Conservation (phyloP, 1,284 basidiomycete genomes). For the Chalciporus sp. region DNA sequence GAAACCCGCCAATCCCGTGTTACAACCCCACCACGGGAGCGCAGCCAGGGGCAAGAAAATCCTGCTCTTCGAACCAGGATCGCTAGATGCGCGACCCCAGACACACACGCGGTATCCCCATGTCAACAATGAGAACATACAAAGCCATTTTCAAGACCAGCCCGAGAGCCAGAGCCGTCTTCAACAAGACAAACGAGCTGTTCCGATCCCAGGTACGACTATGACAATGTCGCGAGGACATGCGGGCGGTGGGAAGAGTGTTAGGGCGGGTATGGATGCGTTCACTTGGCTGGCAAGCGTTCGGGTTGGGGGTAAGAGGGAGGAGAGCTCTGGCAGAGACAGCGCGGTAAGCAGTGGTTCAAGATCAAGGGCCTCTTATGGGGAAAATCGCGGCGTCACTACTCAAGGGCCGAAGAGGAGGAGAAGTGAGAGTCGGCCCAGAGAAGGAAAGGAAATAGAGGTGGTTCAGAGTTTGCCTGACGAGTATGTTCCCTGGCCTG, state of each 20-base stretch:
- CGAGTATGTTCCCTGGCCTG: constrained; percentile 53
- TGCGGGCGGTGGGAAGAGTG: constrained; percentile 56
- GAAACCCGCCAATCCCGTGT: constrained; percentile 36
- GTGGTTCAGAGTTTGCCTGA: constrained; percentile 69
- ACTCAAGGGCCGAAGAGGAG: constrained; percentile 27
- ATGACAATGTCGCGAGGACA: constrained; percentile 56
- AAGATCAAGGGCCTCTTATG: constrained; percentile 36
- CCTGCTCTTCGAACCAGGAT: constrained; percentile 24
- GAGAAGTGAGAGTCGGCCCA: constrained; percentile 48
- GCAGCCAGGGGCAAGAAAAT: constrained; percentile 38
- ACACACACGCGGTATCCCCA: constrained; percentile 23
- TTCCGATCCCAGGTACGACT: constrained; percentile 26
- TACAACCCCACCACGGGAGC: constrained; percentile 38
- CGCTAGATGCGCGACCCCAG: constrained; percentile 17
- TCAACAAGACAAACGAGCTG: constrained; percentile 23
- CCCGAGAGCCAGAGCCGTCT: constrained; percentile 15
- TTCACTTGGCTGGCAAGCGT: constrained; percentile 74
- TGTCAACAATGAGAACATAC: constrained; percentile 13
- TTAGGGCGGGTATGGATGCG: constrained; percentile 65
- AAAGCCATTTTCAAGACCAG: constrained; percentile 19
- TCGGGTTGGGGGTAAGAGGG: constrained; percentile 53
- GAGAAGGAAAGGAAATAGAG: constrained; percentile 46
- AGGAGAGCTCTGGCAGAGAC: constrained; percentile 54
- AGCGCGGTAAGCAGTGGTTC: constrained; percentile 47
- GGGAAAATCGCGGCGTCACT: constrained; percentile 19